These are phyloP conservation scores for Echinochloa phyllopogon DNA, from an alignment of 176 grass and related monocot species.

Conservation along the genomic window DNA sequence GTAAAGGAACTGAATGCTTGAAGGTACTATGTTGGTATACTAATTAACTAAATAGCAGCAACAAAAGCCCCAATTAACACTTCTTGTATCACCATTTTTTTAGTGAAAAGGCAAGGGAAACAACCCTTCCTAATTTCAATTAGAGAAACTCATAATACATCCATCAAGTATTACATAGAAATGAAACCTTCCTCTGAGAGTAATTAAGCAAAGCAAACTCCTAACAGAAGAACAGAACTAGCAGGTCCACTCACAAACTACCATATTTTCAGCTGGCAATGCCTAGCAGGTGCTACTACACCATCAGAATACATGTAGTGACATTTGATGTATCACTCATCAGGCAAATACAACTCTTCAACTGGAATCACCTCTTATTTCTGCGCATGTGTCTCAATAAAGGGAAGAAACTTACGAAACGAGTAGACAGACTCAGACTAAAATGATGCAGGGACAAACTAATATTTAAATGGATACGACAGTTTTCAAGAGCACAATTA, in stretches of 20 bases:
- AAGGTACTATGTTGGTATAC: background rate
- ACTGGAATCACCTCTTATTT: slow-evolving; percentile 23
- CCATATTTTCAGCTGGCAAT: background rate
- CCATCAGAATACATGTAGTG: background rate
- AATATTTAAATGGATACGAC: background rate
- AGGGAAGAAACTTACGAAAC: background rate
- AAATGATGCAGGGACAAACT: background rate
- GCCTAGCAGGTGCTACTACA: background rate
- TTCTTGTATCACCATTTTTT: background rate
- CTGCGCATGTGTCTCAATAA: background rate
- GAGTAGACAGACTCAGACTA: background rate
- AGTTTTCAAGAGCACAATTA: background rate
- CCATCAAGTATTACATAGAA: background rate
- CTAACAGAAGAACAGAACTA: background rate
- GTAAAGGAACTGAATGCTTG: slow-evolving; percentile 20
- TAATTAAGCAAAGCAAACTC: background rate
- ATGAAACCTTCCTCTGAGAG: background rate
- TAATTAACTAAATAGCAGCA: slow-evolving; percentile 4
- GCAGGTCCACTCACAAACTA: background rate
- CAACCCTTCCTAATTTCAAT: background rate
- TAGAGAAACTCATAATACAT: background rate
- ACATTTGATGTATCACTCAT: background rate
- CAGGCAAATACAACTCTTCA: background rate
- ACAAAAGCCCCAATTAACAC: background rate
- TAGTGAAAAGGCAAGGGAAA: background rate